Base-by-base conservation (phyloP, 306 rosid species). In the Vigna mungo region DNA sequence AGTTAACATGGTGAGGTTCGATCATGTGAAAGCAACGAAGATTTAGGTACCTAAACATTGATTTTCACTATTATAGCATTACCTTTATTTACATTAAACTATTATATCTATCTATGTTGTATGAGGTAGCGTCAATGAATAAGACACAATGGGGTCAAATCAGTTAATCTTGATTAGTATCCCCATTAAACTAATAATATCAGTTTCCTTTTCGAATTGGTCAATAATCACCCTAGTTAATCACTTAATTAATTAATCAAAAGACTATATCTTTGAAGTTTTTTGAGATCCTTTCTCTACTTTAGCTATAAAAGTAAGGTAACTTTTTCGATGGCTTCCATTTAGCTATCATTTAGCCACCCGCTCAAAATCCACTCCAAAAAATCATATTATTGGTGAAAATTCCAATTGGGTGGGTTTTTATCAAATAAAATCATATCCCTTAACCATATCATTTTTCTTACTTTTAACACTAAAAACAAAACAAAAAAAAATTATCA, bases 111-210 rank as follows among this genome's bases (percentile, higher is more conserved):
- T 49, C n/a, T 48, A 44, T 61, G 34, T 14, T 61, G 73, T 49
- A 16, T 63, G 62, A 56, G 80, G 88, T 85, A 47, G 71, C 55
- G 51, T 46, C 80, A 44, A 60, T 60, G 83, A 78, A 81, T 78
- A 72, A 74, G 82, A 75, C 66, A 62, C 76, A 25, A 75, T 87
- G 86, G 83, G 60, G 84, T 71, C 88, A 83, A 85, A 71, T 89
- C 88, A 70, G 78, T 71, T 74, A 78, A 79, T 81, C 80, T 65
- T 51, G 74, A 82, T 68, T 81, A 77, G 32, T 34, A 77, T 74
- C 68, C 30, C 34, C 73, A 76, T 77, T 74, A 79, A 65, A 76
- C 5, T 73, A 46, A 54, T 78, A 18, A 18, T 53, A 55, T 60
- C 2, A 62, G 15, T 49, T 68, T 71, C 32, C 23, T 78, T 76